A percentile compares a stretch with the other conserved stretches of the same genome.
Evolutionary conservation across 768 basidiomycete genomes (phyloP).

Genomic region (Russula foetens): DNA sequence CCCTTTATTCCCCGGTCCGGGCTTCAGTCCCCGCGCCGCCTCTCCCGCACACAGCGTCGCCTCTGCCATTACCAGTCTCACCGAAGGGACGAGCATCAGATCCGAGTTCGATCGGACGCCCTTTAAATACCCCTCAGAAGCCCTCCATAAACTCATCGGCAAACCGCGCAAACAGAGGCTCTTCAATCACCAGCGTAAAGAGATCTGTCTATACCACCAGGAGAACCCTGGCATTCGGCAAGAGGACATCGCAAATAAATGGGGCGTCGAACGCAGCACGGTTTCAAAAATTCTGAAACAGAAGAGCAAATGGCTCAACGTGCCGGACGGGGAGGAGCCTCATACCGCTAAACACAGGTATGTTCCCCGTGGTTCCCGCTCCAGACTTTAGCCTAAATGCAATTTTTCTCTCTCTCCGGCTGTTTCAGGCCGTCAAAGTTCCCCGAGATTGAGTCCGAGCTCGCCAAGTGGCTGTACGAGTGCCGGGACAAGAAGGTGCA

Average conservation of each 20-base stretch:
- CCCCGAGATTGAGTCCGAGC: constrained; percentile 61
- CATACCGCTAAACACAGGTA: constrained; percentile 67
- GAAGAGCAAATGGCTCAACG: constrained; percentile 73
- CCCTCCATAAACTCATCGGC: constrained; percentile 20
- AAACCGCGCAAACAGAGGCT: constrained; percentile 69
- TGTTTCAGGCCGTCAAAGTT: constrained; percentile 70
- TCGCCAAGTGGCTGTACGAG: constrained; percentile 52
- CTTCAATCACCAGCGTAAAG: constrained; percentile 63
- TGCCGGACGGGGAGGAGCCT: constrained; percentile 49
- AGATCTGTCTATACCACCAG: constrained; percentile 61
- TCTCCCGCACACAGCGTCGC: constrained; percentile 57
- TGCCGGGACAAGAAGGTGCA: constrained; percentile 38
- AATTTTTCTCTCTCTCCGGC: constrained; percentile 5
- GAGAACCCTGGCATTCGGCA: constrained; percentile 64
- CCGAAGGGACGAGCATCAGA: constrained; percentile 26
- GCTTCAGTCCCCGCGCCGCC: constrained; percentile 39
- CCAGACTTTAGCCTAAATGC: constrained; percentile 5
- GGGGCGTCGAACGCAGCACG: constrained; percentile 84
- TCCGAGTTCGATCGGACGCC: constrained; percentile 6
- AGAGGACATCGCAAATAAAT: constrained; percentile 73
- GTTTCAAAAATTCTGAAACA: constrained; percentile 87
- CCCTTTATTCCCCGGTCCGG: constrained; percentile 11
- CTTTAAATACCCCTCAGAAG: constrained; percentile 15
- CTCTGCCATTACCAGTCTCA: constrained; percentile 46
- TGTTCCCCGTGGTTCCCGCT: constrained; percentile 1